Base-by-base conservation (phyloP, 1,139 yeast genomes). In the Pichia sp. region DNA sequence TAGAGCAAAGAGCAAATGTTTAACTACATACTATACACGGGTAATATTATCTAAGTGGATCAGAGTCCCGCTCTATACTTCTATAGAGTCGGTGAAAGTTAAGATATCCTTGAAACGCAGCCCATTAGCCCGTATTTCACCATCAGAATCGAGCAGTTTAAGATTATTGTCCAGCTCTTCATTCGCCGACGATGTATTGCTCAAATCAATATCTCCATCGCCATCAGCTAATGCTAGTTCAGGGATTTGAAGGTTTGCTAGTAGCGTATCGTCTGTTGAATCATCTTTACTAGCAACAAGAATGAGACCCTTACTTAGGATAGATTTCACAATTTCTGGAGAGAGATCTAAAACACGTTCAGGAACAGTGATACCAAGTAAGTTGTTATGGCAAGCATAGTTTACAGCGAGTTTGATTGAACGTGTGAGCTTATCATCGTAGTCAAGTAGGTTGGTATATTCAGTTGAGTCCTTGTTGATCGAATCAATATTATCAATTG, bases 361-460 rank as follows among this genome's bases (percentile, higher is more conserved):
- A 0, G 94, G 86, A 16, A 86, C 74, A 17, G 86, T 77, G 16
- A 91, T 58, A 16, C 98, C 98, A 44, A 91, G 67, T 41, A 91
- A 66, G 54, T 91, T 91, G 55, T 91, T 91, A 42, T 72, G 69
- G 8, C 79, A 71, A 1, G 96, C 88, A 56, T 86, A 88, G 40
- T 71, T 71, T 1, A 79, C 66, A 3, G 82, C 83, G 39, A 77
- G 76, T 45, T 74, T 74, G 28, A 80, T 60, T 3, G 77, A 68
- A 30, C 74, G 63, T 20, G 79, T 69, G 21, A 58, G 40, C 32
- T 47, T 46, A 39, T 58, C 61, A 36, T 56, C 58, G 39, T 51
- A 51, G 16, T 55, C 53, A 25, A 55, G 33, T 34, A 55, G 56
- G 37, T 50, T 54, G 21, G 47, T 45, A 35, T 50, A 58, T 18